Conservation (phyloP, 768 basidiomycete genomes). For the Leccinum variicolor region DNA sequence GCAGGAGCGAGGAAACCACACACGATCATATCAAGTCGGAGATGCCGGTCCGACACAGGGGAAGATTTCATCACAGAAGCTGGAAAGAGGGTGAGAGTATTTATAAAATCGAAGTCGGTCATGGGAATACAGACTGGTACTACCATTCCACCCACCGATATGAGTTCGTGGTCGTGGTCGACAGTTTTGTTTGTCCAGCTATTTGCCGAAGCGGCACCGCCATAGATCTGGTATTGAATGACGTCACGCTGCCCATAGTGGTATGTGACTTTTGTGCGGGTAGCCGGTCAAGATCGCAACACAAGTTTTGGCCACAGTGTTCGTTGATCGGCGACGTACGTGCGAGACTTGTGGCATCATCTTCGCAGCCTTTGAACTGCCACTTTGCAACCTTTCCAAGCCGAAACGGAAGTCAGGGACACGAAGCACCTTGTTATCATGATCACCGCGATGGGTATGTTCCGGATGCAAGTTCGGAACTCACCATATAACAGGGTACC, state of each 20-base stretch:
- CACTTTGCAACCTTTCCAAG: neutral
- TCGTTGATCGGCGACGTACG: neutral
- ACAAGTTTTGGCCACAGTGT: neutral
- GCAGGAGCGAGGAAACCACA: neutral
- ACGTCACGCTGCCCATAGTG: neutral
- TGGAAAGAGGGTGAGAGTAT: neutral
- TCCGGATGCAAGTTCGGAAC: neutral
- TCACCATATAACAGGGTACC: neutral
- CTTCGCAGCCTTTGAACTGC: neutral
- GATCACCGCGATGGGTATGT: neutral
- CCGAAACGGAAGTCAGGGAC: neutral
- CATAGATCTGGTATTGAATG: neutral
- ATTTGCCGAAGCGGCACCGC: neutral
- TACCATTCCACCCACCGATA: neutral
- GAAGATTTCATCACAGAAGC: neutral
- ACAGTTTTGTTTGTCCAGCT: neutral
- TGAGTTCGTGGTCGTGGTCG: neutral
- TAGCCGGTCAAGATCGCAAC: neutral
- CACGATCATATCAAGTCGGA: neutral
- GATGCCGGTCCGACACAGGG: neutral
- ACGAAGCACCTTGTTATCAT: neutral
- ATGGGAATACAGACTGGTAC: neutral
- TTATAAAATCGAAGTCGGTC: neutral
- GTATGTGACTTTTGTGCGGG: too few relatives aligned
- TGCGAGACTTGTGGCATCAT: neutral